phyloP scores from a whole-genome alignment of 768 basidiomycete genomes.

The Russula sp. region DNA sequence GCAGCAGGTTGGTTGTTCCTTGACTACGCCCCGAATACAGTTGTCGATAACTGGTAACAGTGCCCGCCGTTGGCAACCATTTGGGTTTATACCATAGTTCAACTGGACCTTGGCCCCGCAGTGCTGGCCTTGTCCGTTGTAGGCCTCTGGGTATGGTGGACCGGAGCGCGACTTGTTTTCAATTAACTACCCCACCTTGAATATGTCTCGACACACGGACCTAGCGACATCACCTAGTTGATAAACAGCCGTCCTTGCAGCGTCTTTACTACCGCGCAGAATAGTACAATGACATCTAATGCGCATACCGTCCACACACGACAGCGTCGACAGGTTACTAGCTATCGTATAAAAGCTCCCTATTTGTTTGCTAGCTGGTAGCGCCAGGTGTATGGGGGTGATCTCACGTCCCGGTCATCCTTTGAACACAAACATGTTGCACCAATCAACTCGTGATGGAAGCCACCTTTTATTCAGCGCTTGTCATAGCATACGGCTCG shows the following conservation, averaged over 20 bases:
- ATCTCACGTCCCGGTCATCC: background rate
- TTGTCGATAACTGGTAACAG: conserved; percentile 34
- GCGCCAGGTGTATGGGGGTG: background rate
- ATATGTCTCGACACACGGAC: background rate
- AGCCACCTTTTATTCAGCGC: background rate
- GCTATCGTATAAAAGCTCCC: background rate
- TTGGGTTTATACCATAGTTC: conserved; percentile 72
- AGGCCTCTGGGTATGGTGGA: conserved; percentile 57
- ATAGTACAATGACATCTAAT: background rate
- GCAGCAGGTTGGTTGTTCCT: conserved; percentile 49
- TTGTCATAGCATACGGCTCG: no score
- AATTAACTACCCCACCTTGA: background rate
- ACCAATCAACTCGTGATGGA: background rate
- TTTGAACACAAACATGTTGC: background rate
- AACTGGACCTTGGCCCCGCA: conserved; percentile 60
- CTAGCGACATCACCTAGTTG: background rate
- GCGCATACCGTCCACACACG: background rate
- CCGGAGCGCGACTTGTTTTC: conserved; percentile 38
- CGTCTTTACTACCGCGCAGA: background rate
- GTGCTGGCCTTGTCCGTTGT: conserved; percentile 49
- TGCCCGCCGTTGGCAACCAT: conserved; percentile 70
- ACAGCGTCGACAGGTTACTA: background rate
- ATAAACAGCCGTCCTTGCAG: background rate
- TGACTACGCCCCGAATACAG: background rate
- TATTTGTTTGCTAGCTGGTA: background rate